Evolutionary conservation across 805 yeast species (phyloP).

Genomic region (Candida taoyuanica): DNA sequence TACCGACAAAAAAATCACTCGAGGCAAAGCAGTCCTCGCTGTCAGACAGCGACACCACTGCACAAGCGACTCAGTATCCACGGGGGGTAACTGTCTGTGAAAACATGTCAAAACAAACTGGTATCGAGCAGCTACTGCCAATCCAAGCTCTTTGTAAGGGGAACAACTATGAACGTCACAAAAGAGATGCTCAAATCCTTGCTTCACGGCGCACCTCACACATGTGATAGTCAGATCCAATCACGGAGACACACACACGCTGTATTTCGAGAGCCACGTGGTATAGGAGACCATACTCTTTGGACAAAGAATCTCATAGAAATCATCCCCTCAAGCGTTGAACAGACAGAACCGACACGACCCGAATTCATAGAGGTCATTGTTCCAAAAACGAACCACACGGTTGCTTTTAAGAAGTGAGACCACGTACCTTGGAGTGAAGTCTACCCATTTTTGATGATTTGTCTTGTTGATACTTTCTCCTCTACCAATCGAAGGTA

Average conservation of each 20-base stretch:
- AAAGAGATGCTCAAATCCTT: conserved; percentile 6
- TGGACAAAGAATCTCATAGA: conserved; percentile 2
- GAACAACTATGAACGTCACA: not conserved
- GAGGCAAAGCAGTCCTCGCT: conserved; percentile 7
- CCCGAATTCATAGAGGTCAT: conserved; percentile 26
- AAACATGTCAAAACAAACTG: conserved; percentile 36
- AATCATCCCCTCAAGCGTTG: not conserved
- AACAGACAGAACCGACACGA: conserved; percentile 22
- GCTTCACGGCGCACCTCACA: not conserved
- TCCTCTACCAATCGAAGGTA: conserved; percentile 1
- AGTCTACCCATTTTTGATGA: conserved; percentile 96
- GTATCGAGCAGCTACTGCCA: conserved; percentile 42
- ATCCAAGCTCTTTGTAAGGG: not conserved
- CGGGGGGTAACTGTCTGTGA: conserved; percentile 1
- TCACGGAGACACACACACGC: conserved; percentile 10
- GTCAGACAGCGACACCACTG: conserved; percentile 8
- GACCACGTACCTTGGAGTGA: conserved; percentile 89
- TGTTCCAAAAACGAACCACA: conserved; percentile 10
- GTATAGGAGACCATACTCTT: conserved; percentile 1
- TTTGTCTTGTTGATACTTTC: conserved; percentile 26
- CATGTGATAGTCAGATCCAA: conserved; percentile 10
- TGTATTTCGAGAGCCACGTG: not conserved
- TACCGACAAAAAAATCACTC: conserved; percentile 12
- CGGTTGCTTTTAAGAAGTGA: conserved; percentile 10
- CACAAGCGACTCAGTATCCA: conserved; percentile 17